Evolutionary conservation across 169 alveolate genomes (phyloP), one percentile per base, ranked within the genome.

Genomic region (Plasmodium malariae): DNA sequence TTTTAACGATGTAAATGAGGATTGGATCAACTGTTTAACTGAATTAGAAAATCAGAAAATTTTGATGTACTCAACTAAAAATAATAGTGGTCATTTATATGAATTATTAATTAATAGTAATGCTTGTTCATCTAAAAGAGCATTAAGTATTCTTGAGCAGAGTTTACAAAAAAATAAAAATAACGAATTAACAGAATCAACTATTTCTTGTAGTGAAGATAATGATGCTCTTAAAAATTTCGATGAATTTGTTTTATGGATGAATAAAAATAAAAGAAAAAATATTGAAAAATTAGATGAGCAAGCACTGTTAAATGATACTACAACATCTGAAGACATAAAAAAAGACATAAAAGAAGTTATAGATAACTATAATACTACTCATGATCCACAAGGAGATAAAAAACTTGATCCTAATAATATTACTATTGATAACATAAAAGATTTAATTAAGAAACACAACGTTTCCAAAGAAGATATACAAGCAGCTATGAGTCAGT

Each of bases 31-130:
- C 12, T 37, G 48, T 4, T 55, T 83, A 43, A 83, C 91, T 9
- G 91, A 83, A 43, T 70, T 83, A 36, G 91, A 83, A 51, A 83
- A 83, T 83, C 91, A 83, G 34, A 83, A 83, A 83, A 83, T 83
- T 30, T 17, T 83, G 59, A 34, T 43, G 7, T 83, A 83, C 43
- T 83, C 91, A 36, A 83, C 91, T 17, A 83, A 55, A 67, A 48
- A 83, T 34, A 49, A 51, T 49, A 83, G 80, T 43, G 91, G 83
- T 0, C 91, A 83, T 67, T 32, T 83, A 70, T 83, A 83, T 32
- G 83, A 83, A n/a, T 32, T 83, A 36, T 43, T 83, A 68, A 67
- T 83, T 67, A 83, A 83, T 83, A 83, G 91, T 57, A 83, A 83
- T 34, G 91, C 91, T 2, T 83, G 91, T 14, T 83, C 91, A 11